These are phyloP conservation scores for Rhexocercosporidium sp. DNA, from an alignment of 2,329 filamentous ascomycete genomes.

Conservation along the genomic window DNA sequence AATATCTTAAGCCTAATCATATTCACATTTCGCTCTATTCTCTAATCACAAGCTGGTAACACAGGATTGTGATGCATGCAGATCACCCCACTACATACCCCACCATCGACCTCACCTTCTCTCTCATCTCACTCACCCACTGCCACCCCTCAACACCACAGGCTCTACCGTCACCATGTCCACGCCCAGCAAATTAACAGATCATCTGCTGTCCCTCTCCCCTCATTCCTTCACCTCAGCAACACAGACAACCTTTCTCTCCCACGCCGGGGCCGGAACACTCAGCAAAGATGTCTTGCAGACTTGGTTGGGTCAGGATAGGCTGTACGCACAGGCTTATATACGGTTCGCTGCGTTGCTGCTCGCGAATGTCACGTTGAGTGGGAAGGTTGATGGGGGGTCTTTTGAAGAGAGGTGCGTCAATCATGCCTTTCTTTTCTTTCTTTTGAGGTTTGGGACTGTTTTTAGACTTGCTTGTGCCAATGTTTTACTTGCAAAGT, in stretches of 20 bases:
- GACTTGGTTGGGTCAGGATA: constrained; percentile 63
- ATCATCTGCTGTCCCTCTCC: neutral
- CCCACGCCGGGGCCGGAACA: constrained; percentile 65
- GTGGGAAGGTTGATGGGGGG: constrained; percentile 48
- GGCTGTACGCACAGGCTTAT: constrained; percentile 63
- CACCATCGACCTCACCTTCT: no score
- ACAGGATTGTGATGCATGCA: no score
- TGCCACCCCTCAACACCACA: no score
- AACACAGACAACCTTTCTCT: constrained; percentile 71
- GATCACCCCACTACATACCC: no score
- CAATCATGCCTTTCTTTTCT: no score
- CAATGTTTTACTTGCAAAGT: no score
- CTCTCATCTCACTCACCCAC: no score
- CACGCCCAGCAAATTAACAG: neutral
- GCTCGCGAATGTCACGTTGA: constrained; percentile 64
- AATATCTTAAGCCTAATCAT: no score
- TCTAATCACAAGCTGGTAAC: no score
- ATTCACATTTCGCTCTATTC: no score
- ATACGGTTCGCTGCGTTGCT: constrained; percentile 70
- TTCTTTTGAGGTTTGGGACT: no score
- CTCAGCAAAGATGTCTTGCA: constrained; percentile 60
- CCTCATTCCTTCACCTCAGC: constrained; percentile 44
- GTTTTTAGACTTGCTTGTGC: no score
- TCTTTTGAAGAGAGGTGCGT: constrained; percentile 49
- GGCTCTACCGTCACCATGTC: neutral